Conservation (phyloP, 2,329 filamentous ascomycete species). For the Colletotrichum ledebouriae region DNA sequence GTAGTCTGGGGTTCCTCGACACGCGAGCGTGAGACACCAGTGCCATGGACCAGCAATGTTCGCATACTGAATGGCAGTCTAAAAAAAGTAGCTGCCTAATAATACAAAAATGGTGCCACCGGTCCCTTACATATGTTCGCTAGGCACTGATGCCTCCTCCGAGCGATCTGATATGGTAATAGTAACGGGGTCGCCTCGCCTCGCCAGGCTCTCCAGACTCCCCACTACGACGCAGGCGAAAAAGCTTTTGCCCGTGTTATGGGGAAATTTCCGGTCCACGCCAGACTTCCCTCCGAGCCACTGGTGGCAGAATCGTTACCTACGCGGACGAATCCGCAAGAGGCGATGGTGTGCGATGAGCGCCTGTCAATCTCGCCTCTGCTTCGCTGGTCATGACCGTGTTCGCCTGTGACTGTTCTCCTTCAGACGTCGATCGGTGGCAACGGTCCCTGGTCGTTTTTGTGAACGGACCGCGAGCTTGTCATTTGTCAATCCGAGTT, state of each 20-base stretch:
- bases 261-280: constrained; percentile 10
- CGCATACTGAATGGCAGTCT: constrained; percentile 20
- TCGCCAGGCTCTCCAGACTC: constrained; percentile 15
- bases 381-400: background rate
- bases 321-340: too few species aligned
- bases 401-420: constrained; percentile 1
- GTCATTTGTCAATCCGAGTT: constrained; percentile 33
- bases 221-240: constrained; percentile 6
- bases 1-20: background rate
- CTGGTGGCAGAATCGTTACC: too few species aligned
- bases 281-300: background rate
- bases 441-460: constrained; percentile 13
- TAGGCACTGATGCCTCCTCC: constrained; percentile 17
- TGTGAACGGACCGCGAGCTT: constrained; percentile 23
- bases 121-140: constrained; percentile 21
- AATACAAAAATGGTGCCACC: background rate
- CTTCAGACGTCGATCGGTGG: constrained; percentile 33
- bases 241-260: constrained; percentile 4
- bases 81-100: constrained; percentile 36
- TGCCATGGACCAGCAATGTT: too few species aligned
- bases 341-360: background rate
- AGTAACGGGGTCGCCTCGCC: constrained; percentile 27
- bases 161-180: constrained; percentile 28
- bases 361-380: background rate
- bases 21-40: too few species aligned